Evolutionary conservation across 2,329 filamentous ascomycete genomes (phyloP), one percentile per base, ranked within the genome.

Genomic region (Magnaporthiopsis incrustans): DNA sequence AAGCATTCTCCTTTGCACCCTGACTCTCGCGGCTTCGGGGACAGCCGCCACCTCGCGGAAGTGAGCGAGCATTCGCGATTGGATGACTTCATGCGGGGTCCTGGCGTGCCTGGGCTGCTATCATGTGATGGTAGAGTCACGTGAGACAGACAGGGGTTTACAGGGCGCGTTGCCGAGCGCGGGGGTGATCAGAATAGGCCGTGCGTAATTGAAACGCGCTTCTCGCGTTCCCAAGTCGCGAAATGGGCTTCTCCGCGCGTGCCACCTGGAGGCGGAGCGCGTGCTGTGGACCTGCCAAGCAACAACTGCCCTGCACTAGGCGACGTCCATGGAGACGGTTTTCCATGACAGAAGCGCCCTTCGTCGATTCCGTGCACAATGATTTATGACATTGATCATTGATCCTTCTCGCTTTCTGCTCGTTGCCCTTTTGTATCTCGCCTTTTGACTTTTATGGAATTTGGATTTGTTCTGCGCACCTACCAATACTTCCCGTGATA

Each of bases 181-280:
- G n/a, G 38, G 14, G 14, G 44, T 53, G 22, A 25, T n/a, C 3
- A 7, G 44, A 5, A 18, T 22, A 32, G 58, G 11, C 32, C 30
- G 58, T 60, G 58, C 58, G 58, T 60, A 60, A 60, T 60, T 32
- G 58, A 60, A 60, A 60, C 27, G 26, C 58, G 58, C 27, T 27
- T 22, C 30, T 60, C 58, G 32, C 44, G 58, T 35, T 25, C 14
- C 25, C n/a, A 58, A 7, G 57, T 27, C 57, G 57, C 57, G n/a
- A 53, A 53, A 50, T 11, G 18, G 44, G 22, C 15, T 10, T 53
- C 44, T 53, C 44, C 44, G 26, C 26, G 18, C 57, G 44, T 53
- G 44, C 44, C 12, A 35, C 12, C 33, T 12, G 2, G 3, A 15
- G 15, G 58, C 27, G 58, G 32, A 38, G 58, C 58, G 58, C 32